Percentiles rank a stretch among this genome's conserved stretches.
Evolutionary conservation across 2,329 filamentous ascomycete genomes (phyloP).

Genomic region (Penicillium sp.): DNA sequence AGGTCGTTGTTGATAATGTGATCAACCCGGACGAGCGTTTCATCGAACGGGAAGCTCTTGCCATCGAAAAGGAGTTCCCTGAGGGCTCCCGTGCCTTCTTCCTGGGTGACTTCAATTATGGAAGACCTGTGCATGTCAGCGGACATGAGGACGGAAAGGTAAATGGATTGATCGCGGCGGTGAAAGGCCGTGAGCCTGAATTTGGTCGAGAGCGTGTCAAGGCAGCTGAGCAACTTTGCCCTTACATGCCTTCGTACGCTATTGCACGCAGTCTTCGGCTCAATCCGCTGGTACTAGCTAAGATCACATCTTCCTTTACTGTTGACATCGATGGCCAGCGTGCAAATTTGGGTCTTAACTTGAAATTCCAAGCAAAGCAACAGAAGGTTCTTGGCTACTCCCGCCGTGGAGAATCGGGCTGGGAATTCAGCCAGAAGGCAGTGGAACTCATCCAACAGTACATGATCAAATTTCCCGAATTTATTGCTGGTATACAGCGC

Average conservation of each 20-base stretch:
- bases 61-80: slow-evolving; percentile 90
- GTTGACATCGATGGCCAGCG: slow-evolving; percentile 78
- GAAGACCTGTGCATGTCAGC: slow-evolving; percentile 79
- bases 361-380: slow-evolving; percentile 96
- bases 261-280: slow-evolving; percentile 79
- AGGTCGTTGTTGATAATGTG: slow-evolving; percentile 86
- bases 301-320: slow-evolving; percentile 91
- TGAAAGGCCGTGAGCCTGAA: slow-evolving; percentile 72
- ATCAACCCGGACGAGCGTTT: slow-evolving; percentile 90
- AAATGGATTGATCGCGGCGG: slow-evolving; percentile 72
- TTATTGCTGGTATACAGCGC: slow-evolving; percentile 81
- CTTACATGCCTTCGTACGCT: slow-evolving; percentile 83
- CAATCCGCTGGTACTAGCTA: slow-evolving; percentile 85
- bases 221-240: slow-evolving; percentile 66
- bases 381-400: slow-evolving; percentile 95
- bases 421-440: slow-evolving; percentile 91
- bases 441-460: slow-evolving; percentile 79
- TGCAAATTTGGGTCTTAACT: slow-evolving; percentile 87
- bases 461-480: slow-evolving; percentile 92
- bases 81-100: slow-evolving; percentile 82
- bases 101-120: slow-evolving; percentile 89
- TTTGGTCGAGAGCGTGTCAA: slow-evolving; percentile 74
- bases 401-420: slow-evolving; percentile 77
- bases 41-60: slow-evolving; percentile 81
- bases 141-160: slow-evolving; percentile 73